Percentiles rank a stretch among this genome's conserved stretches.
Evolutionary conservation across 1,284 basidiomycete species (phyloP).

Genomic region (Dichomitus squalens): DNA sequence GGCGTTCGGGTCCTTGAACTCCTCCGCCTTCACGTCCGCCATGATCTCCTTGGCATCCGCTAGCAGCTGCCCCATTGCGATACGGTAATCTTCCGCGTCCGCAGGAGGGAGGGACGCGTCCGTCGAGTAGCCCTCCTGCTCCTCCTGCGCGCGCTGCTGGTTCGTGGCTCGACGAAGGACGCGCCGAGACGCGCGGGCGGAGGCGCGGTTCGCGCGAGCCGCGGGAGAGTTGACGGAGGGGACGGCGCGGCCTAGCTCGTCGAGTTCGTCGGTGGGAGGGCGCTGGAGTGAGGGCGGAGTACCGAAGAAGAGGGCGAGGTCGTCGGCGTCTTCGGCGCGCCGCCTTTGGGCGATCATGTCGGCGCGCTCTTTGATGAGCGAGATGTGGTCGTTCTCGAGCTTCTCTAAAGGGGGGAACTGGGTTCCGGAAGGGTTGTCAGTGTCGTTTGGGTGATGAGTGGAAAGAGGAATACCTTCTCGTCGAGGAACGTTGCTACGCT

Average conservation of each 20-base stretch:
- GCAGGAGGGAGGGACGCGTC: constrained; percentile 72
- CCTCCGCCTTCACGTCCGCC: constrained; percentile 85
- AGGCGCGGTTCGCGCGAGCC: constrained; percentile 53
- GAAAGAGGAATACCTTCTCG: constrained; percentile 69
- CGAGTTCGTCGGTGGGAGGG: constrained; percentile 47
- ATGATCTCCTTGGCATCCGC: constrained; percentile 60
- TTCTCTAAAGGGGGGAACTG: constrained; percentile 85
- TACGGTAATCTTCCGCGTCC: constrained; percentile 71
- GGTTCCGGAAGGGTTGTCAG: neutral
- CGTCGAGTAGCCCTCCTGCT: constrained; percentile 82
- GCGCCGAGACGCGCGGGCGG: constrained; percentile 54
- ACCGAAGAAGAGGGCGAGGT: constrained; percentile 77
- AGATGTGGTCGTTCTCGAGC: constrained; percentile 81
- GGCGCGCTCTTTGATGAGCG: constrained; percentile 74
- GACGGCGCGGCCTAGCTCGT: constrained; percentile 66
- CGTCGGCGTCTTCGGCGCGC: constrained; percentile 78
- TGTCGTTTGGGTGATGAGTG: neutral
- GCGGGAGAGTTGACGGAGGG: constrained; percentile 48
- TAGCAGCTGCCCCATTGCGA: constrained; percentile 61
- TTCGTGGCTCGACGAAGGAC: constrained; percentile 40
- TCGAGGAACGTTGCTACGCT: constrained; percentile 87
- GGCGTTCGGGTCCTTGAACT: constrained; percentile 81
- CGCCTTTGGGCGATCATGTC: constrained; percentile 73
- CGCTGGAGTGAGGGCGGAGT: constrained; percentile 41
- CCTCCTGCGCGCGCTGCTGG: constrained; percentile 21